Base-by-base conservation (phyloP, 345 rosid species). In the Aquilaria sinensis region DNA sequence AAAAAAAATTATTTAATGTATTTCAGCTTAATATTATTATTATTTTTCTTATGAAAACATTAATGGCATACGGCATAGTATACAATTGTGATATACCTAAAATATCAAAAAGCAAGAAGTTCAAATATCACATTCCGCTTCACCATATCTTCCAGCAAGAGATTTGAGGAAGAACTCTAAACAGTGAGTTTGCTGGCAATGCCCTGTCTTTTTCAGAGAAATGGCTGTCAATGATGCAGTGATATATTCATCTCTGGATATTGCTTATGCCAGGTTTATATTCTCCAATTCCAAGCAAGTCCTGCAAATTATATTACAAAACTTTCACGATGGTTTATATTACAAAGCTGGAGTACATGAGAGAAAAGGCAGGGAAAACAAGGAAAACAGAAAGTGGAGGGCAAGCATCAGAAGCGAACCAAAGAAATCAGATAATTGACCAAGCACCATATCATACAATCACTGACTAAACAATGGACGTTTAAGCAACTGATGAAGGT, bases 261-360 rank as follows among this genome's bases (percentile, higher is more conserved):
- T 74, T 80, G 69, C 73, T 69, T 57, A 81, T 75, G 60, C 81
- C 78, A 55, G 83, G 77, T 54, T 84, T 82, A 73, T 81, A 89
- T 70, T 83, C 91, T 67, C 97, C 96, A 10, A 83, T 81, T 64
- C 96, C 96, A 14, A 88, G 80, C 70, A 88, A 80, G 79, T 86
- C 96, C 93, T 88, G 83, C 75, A 45, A 64, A 56, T 31, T 34
- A 12, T 59, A 1, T 10, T 15, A 33, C 11, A 55, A 33, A 23
- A 30, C 49, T 52, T 32, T 34, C 31, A 67, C 65, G 47, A 45
- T 51, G 57, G 51, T 23, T 23, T 23, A 23, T 23, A 23, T 23
- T 23, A 23, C 23, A 23, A 23, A 75, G 65, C 51, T 51, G n/a
- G 29, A 58, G 12, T 12, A 11, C 52, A 3, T 51, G 13, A 41